Evolutionary conservation across 768 basidiomycete species (phyloP), one percentile per base, ranked within the genome.

Genomic region (Lentinus tigrinus): DNA sequence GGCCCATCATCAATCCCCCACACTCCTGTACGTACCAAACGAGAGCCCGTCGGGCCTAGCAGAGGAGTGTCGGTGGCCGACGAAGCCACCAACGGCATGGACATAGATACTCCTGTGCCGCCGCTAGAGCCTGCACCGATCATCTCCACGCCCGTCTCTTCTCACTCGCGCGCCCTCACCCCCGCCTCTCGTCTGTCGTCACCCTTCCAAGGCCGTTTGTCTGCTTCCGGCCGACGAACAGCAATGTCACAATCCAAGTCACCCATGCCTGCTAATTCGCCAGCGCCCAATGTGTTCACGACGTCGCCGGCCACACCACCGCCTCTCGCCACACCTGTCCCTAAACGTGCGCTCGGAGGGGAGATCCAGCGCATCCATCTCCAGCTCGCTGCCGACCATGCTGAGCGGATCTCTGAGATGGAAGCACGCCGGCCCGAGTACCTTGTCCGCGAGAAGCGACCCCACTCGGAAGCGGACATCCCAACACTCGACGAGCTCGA

Each of bases 341-440:
- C 66, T 16, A 64, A 61, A 36, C 63, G 61, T 24, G 63, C 69
- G 17, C 65, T 75, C 0, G 84, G 82, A 42, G 81, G 80, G 28
- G 87, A 89, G 66, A 77, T 86, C 68, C 78, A 81, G 51, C 80
- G 83, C 38, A 83, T 89, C 48, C 81, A 81, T 27, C 78, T 80
- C 47, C 78, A 80, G 26, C 74, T 80, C 65, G 70, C 78, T 16
- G 79, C 84, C 61, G 82, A 81, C 38, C 77, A 77, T 54, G 67
- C 81, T 13, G 74, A 77, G 1, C 79, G 80, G 28, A 66, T 78
- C 28, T 78, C 77, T 52, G 83, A 85, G 66, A 74, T 78, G 10
- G 89, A 91, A 69, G 79, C 72, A 36, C 83, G 81, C 14, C 79
- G 88, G 38, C 89, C 89, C 1, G 89, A 91, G 7, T 91, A 91